Conservation (phyloP, 345 rosid species). For the Pistacia atlantica region DNA sequence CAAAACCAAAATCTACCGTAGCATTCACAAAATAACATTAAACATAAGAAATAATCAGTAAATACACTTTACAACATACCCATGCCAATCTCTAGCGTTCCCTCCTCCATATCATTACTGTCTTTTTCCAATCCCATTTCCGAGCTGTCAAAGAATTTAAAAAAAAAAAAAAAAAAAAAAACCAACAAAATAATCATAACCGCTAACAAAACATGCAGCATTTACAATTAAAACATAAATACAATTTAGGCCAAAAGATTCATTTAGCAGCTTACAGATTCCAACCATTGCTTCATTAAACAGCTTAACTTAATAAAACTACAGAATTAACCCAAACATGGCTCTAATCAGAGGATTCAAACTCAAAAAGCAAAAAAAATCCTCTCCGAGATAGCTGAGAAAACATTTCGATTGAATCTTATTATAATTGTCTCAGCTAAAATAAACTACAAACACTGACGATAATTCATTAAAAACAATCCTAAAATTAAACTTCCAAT, state of each 20-base stretch:
- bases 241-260: neutral
- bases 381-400: too few species aligned
- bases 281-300: too few species aligned
- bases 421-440: too few species aligned
- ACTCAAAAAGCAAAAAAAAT: too few species aligned
- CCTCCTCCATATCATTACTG: slow-evolving; percentile 64
- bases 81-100: slow-evolving; percentile 82
- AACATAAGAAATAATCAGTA: neutral
- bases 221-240: neutral
- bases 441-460: too few species aligned
- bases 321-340: too few species aligned
- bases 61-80: slow-evolving; percentile 43
- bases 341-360: too few species aligned
- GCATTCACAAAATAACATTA: neutral
- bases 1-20: neutral
- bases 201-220: neutral
- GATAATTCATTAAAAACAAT: too few species aligned
- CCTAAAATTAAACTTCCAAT: too few species aligned
- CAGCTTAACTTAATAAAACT: too few species aligned
- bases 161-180: neutral
- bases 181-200: neutral
- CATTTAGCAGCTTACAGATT: neutral
- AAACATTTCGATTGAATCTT: too few species aligned
- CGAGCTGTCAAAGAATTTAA: slow-evolving; percentile 13
- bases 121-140: slow-evolving; percentile 65